Base-by-base conservation (phyloP, 768 basidiomycete genomes). In the Dictyophora rubrovolvata region DNA sequence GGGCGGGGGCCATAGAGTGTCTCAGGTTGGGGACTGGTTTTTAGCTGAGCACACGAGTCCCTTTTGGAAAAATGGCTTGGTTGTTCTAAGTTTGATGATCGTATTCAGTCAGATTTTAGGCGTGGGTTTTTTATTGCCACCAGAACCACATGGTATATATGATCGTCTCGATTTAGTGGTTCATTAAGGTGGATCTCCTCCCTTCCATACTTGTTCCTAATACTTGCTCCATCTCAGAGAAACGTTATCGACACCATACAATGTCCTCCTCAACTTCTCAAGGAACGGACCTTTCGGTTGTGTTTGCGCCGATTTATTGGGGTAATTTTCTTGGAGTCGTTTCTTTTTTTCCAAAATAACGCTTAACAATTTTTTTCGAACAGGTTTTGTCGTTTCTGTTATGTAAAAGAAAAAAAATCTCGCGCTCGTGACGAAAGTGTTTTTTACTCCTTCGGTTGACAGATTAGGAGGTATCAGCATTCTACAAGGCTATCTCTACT, bases 401-500 rank as follows among this genome's bases (percentile, higher is more conserved):
- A 3, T 56, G 55, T 56, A n/a, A 37, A n/a, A 2, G 28, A 54
- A 23, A 42, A n/a, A n/a, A n/a, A n/a, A n/a, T n/a, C 20, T 14
- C 4, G 20, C 12, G 20, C 37, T 23, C 21, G 28, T 20, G 20
- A 21, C 16, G 16, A 18, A 17, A 1, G 12, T 48, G 7, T 22
- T 22, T 14, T 22, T 46, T 5, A 89, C 65, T 84, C 88, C 22
- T 56, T 18, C 48, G 9, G 21, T 46, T 37, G n/a, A 2, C 53
- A 77, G 75, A 33, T 64, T 75, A 6, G 70, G 69, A 14, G 75
- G 75, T 18, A 74, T 76, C 48, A 73, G 71, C 5, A 67, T 75
- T 23, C 65, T 75, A 36, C 75, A 77, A 62, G 74, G 72, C 6
- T 75, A 74, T 51, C 65, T 72, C 12, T 76, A 75, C 63, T 75